Percentiles rank a stretch among this genome's conserved stretches.
phyloP scores from a whole-genome alignment of 2,329 filamentous ascomycete species.

The Chalaropsis thielavioides region DNA sequence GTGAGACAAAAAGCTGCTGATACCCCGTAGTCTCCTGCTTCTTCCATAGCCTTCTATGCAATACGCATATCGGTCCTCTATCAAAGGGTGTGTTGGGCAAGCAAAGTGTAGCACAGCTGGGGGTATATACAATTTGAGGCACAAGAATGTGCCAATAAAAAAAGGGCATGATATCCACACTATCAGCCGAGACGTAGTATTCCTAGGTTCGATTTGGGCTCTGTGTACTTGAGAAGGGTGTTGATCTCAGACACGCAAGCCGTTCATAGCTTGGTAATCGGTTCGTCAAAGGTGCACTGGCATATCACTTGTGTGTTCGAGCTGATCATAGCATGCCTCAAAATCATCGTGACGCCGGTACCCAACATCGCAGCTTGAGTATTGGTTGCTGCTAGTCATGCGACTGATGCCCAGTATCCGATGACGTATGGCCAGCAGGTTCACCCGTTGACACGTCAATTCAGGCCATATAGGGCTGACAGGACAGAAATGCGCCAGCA shows the following conservation, averaged over 20 bases:
- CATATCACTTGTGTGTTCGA: not conserved
- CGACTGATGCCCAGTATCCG: not conserved
- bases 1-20: not conserved
- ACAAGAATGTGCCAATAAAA: not conserved
- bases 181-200: not conserved
- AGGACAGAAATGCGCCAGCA: not conserved
- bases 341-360: not conserved
- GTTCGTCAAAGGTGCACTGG: not conserved
- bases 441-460: conserved; percentile 1
- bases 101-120: not conserved
- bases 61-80: not conserved
- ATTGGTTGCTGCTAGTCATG: not conserved
- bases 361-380: not conserved
- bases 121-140: not conserved
- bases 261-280: not conserved
- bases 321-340: not conserved
- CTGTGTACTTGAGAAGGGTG: not conserved
- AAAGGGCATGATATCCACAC: not conserved
- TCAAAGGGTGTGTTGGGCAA: not conserved
- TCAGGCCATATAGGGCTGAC: not conserved
- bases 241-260: not conserved
- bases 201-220: not conserved
- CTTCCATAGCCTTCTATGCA: not conserved
- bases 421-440: not conserved
- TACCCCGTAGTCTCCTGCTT: not conserved